Conservation (phyloP, 306 rosid species). For the Chamaecrista fasciculata region DNA sequence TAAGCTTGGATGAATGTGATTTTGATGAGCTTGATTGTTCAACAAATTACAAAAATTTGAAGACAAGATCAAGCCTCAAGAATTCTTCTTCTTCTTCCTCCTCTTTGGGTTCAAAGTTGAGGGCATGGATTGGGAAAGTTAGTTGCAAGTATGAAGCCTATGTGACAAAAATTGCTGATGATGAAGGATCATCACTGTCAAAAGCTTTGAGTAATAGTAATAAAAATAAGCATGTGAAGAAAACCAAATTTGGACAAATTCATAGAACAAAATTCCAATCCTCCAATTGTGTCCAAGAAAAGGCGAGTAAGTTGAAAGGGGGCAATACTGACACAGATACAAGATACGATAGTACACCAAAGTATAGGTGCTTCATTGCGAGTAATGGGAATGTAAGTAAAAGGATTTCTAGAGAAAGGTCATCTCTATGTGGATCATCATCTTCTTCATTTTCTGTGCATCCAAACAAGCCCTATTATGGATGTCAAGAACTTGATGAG, state of each 20-base stretch:
- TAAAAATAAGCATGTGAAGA: conserved; percentile 45
- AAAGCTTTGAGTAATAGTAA: conserved; percentile 40
- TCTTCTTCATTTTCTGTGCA: conserved; percentile 52
- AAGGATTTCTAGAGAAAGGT: too few species aligned
- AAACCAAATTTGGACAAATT: conserved; percentile 53
- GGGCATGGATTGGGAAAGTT: conserved; percentile 74
- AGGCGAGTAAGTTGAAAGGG: conserved; percentile 37
- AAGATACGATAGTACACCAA: too few species aligned
- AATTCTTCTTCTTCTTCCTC: conserved; percentile 13
- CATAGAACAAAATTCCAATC: conserved; percentile 46
- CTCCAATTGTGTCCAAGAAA: conserved; percentile 43
- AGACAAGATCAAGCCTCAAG: too few species aligned
- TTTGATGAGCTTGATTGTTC: conserved; percentile 34
- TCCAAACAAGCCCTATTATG: conserved; percentile 49
- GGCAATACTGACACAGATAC: conserved; percentile 38
- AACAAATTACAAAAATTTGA: neutral
- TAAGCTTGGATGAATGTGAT: conserved; percentile 54
- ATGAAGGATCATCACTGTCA: conserved; percentile 58
- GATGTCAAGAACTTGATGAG: conserved; percentile 41
- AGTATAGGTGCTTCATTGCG: conserved; percentile 56
- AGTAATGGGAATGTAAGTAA: conserved; percentile 52
- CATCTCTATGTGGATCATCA: conserved; percentile 37
- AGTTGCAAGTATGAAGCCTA: conserved; percentile 73
- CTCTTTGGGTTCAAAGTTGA: conserved; percentile 69
- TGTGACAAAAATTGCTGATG: conserved; percentile 63